Percentiles rank a stretch among this genome's conserved stretches.
These are phyloP conservation scores for Lentinula sp. DNA, from an alignment of 768 basidiomycete genomes.

Conservation along the genomic window DNA sequence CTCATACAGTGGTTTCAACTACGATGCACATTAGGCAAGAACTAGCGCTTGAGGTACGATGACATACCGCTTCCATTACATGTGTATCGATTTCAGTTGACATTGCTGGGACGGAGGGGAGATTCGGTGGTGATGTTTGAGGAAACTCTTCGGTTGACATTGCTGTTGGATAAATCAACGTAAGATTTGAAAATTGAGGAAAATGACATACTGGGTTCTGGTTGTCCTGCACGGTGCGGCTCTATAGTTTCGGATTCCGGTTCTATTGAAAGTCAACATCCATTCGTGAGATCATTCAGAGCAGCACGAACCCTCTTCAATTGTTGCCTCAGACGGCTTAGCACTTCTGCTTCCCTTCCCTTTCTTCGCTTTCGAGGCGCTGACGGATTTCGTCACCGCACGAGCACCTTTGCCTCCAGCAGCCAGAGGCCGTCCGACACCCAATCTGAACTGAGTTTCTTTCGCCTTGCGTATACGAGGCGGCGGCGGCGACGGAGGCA, in stretches of 20 bases:
- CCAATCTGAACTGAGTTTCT: conserved; percentile 62
- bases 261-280: background rate
- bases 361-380: conserved; percentile 42
- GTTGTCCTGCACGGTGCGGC: conserved; percentile 12
- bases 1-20: conserved; percentile 48
- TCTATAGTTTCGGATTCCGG: conserved; percentile 13
- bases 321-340: conserved; percentile 49
- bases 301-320: conserved; percentile 45
- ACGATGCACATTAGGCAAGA: background rate
- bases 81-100: conserved; percentile 7
- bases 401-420: conserved; percentile 67
- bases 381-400: conserved; percentile 53
- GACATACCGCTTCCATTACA: conserved; percentile 29
- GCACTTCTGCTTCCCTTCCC: conserved; percentile 43
- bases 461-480: conserved; percentile 64
- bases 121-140: background rate
- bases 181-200: background rate
- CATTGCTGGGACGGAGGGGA: background rate
- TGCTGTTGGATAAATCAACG: background rate
- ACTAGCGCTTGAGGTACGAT: background rate
- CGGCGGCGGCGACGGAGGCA: conserved; percentile 13
- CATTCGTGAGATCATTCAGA: background rate
- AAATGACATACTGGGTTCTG: background rate
- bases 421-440: conserved; percentile 62
- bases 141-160: background rate